These are phyloP conservation scores for Diaporthe sp. DNA, from an alignment of 2,329 filamentous ascomycete genomes.

Conservation along the genomic window DNA sequence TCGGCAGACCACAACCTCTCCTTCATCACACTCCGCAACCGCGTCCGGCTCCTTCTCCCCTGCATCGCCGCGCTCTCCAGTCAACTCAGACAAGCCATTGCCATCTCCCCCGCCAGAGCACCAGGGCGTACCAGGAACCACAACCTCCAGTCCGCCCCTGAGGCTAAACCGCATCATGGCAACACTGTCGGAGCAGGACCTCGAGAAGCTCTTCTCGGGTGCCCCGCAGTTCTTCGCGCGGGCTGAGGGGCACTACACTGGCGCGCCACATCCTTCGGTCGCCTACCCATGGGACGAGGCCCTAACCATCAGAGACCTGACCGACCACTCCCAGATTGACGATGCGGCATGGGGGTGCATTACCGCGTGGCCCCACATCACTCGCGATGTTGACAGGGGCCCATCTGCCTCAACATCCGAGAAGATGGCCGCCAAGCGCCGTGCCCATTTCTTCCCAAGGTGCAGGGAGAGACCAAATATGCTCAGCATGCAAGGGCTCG, in stretches of 20 bases:
- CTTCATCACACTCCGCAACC: constrained; percentile 46
- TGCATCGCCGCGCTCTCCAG: constrained; percentile 46
- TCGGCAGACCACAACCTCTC: constrained; percentile 38
- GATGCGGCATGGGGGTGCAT: constrained; percentile 71
- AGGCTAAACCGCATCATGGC: constrained; percentile 69
- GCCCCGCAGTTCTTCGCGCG: constrained; percentile 77
- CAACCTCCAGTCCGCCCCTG: constrained; percentile 51
- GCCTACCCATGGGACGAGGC: constrained; percentile 76
- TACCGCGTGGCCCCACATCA: constrained; percentile 73
- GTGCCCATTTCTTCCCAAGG: constrained; percentile 68
- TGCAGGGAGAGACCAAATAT: constrained; percentile 75
- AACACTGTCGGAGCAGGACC: constrained; percentile 66
- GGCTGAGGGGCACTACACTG: constrained; percentile 67
- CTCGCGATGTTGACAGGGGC: constrained; percentile 57
- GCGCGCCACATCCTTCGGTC: constrained; percentile 70
- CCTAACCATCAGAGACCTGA: constrained; percentile 69
- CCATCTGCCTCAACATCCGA: constrained; percentile 53
- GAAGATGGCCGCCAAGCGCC: constrained; percentile 55
- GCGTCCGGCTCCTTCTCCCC: constrained; percentile 38
- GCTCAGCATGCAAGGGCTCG: constrained; percentile 77
- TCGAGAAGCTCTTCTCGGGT: constrained; percentile 80
- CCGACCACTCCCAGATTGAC: constrained; percentile 72
- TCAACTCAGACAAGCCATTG: constrained; percentile 66
- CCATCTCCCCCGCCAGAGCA: constrained; percentile 60
- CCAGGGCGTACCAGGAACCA: not conserved